phyloP scores from a whole-genome alignment of 2,329 filamentous ascomycete species.

The Moelleriella libera region DNA sequence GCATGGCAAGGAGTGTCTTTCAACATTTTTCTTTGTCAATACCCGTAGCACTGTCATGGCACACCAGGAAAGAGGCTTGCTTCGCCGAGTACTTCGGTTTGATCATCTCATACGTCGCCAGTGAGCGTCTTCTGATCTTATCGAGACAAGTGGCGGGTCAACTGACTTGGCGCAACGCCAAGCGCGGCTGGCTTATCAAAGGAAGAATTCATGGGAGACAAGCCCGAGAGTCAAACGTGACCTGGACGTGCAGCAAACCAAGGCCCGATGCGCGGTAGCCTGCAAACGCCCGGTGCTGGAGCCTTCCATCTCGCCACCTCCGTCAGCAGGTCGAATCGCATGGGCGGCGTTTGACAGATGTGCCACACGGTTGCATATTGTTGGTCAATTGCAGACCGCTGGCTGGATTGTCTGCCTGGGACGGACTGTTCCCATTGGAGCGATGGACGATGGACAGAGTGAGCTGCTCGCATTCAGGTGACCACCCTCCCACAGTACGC shows the following conservation, averaged over 20 bases:
- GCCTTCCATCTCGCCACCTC: not conserved
- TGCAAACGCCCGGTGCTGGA: not conserved
- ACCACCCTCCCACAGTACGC: not conserved
- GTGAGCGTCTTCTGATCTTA: not conserved
- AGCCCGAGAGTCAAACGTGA: not conserved
- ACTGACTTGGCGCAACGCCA: not conserved
- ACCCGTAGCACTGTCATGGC: too few species aligned
- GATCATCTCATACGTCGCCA: too few species aligned
- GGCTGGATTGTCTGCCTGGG: not conserved
- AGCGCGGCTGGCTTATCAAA: not conserved
- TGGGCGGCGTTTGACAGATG: not conserved
- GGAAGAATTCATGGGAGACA: not conserved
- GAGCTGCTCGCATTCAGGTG: too few species aligned
- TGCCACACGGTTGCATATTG: not conserved
- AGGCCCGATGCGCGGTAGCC: not conserved
- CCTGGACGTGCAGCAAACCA: not conserved
- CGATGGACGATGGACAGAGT: not conserved
- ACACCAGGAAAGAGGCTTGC: too few species aligned
- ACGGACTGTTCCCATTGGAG: not conserved
- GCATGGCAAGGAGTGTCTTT: too few species aligned
- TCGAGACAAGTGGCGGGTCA: not conserved
- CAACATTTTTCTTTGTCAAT: too few species aligned
- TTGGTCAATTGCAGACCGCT: not conserved
- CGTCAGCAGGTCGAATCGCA: not conserved
- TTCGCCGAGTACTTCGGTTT: too few species aligned